These are phyloP conservation scores for Solanum ossicruentum DNA, from an alignment of 257 asterid genomes.

Conservation along the genomic window DNA sequence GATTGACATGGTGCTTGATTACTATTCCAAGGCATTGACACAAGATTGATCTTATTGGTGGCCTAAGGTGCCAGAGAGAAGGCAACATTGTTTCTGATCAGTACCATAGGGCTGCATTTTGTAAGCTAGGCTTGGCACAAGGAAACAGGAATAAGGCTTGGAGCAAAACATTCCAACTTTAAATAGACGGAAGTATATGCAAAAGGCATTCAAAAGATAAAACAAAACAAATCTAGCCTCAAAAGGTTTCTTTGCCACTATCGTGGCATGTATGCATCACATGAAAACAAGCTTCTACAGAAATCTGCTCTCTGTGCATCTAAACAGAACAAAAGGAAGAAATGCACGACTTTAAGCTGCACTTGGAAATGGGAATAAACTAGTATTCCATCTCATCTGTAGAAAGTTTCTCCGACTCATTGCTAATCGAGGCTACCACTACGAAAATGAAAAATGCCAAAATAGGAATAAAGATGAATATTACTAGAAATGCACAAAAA, in stretches of 20 bases:
- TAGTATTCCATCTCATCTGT: background rate
- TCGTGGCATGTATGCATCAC: background rate
- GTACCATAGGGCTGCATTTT: background rate
- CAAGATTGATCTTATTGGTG: background rate
- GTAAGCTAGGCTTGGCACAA: background rate
- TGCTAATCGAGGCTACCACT: background rate
- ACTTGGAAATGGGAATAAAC: background rate
- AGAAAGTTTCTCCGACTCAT: background rate
- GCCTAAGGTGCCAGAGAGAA: background rate
- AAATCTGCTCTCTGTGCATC: background rate
- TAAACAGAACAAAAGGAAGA: background rate
- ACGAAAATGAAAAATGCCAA: background rate
- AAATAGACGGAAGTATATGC: background rate
- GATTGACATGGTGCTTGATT: background rate
- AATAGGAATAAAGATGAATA: background rate
- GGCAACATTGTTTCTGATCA: background rate
- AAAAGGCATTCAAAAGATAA: background rate
- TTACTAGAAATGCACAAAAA: background rate
- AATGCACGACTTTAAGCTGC: background rate
- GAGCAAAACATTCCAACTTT: background rate
- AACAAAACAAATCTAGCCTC: background rate
- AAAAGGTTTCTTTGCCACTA: background rate
- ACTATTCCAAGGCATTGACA: background rate
- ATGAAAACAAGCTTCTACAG: background rate
- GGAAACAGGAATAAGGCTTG: background rate